Evolutionary conservation across 2,329 filamentous ascomycete genomes (phyloP), one percentile per base, ranked within the genome.

Genomic region (Neophaeococcomyces mojaviensis): DNA sequence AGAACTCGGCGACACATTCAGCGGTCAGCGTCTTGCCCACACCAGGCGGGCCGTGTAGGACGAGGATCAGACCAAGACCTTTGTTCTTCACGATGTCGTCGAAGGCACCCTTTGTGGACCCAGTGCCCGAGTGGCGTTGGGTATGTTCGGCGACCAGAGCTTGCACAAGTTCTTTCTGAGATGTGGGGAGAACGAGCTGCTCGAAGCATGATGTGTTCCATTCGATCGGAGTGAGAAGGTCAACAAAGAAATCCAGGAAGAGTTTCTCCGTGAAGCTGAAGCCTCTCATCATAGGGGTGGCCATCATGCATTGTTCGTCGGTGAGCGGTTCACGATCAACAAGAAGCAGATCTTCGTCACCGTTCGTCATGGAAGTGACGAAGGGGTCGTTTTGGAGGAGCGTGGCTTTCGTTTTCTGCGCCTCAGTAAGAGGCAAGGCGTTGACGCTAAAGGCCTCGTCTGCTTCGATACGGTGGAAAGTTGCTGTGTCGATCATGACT

Each of bases 1-100:
- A 78, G 12, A 89, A 74, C 60, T 94, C 88, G 8, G 85, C 86
- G 50, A 94, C 90, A 12, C 84, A 84, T 61, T 94, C 87, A 1
- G 86, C 88, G 0, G 88, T 94, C 4, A 94, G 73, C 0, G 88
- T 94, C 68, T 94, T 94, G 42, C 88, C 88, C 0, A 88, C 90
- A 15, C 88, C 88, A 0, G 88, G 88, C 3, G 86, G 85, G 2
- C 88, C 87, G 55, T 94, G 87, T 0, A 95, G 76, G 1, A 94
- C 84, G 31, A 78, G 74, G 34, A 94, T 87, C 13, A 94, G 78
- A 0, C 88, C 88, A 58, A 86, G 88, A 49, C 88, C 88, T 63
- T 94, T 94, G 58, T 87, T 88, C 59, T 83, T 78, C 42, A 86
- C 85, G 26, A 86, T 79, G 60, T 86, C 88, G 64, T 94, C 87